phyloP scores from a whole-genome alignment of 2,329 filamentous ascomycete species.

The Achaetomium macrosporum region DNA sequence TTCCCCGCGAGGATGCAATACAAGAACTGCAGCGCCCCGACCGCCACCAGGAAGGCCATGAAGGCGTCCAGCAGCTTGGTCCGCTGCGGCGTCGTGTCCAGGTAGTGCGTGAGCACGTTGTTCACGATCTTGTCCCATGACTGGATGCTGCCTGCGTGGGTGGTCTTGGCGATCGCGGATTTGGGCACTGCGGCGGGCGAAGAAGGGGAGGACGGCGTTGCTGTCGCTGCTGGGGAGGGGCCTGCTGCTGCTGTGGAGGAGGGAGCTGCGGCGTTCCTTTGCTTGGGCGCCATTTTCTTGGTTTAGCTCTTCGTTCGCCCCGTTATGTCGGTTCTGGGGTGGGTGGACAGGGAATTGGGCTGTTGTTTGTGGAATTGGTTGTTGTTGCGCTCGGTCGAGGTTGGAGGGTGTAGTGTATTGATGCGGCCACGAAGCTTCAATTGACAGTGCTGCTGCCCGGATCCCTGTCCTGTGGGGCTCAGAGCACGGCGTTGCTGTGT shows the following conservation, averaged over 20 bases:
- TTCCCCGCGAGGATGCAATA: conserved; percentile 92
- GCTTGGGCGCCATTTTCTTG: conserved; percentile 43
- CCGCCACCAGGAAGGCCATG: conserved; percentile 76
- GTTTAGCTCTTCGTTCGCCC: background rate
- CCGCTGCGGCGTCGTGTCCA: conserved; percentile 75
- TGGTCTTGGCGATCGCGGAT: conserved; percentile 7
- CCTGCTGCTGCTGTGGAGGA: background rate
- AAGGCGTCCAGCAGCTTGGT: conserved; percentile 90
- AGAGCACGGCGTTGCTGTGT: conserved; percentile 1
- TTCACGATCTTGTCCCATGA: conserved; percentile 55
- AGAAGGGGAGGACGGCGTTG: background rate
- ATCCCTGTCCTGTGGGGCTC: conserved; percentile 6
- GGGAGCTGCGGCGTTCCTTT: conserved; percentile 12
- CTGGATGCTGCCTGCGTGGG: conserved; percentile 19
- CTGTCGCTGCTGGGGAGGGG: conserved; percentile 3
- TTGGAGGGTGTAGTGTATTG: conserved; percentile 2
- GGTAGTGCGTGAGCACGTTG: conserved; percentile 73
- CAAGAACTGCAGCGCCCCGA: conserved; percentile 85
- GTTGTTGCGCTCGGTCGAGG: conserved; percentile 2
- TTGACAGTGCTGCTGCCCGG: conserved; percentile 14
- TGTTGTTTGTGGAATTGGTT: background rate
- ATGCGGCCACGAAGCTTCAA: conserved; percentile 30
- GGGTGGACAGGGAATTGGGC: background rate
- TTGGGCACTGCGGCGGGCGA: conserved; percentile 17
- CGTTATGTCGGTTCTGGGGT: background rate